Conservation (phyloP, 129 eudicot genomes). For the Kitagawia praeruptora region DNA sequence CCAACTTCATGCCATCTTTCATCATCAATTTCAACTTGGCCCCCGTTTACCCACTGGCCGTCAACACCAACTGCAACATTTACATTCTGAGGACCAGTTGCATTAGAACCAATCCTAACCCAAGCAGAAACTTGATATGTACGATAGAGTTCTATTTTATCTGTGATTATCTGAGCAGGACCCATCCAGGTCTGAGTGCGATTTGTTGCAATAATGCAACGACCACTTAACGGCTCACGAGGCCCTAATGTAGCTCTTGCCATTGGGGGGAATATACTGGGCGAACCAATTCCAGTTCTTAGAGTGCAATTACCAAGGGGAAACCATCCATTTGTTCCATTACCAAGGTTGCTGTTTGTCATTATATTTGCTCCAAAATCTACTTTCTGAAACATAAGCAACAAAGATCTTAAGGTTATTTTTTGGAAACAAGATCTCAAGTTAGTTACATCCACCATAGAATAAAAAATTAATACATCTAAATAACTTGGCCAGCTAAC, state of each 20-base stretch:
- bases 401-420: neutral
- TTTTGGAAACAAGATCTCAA: neutral
- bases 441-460: neutral
- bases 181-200: conserved; percentile 99
- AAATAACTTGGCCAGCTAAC: conserved; percentile 22
- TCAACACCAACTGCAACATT: conserved; percentile 80
- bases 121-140: conserved; percentile 92
- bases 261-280: conserved; percentile 73
- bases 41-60: conserved; percentile 89
- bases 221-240: conserved; percentile 60
- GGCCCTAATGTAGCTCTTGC: conserved; percentile 65
- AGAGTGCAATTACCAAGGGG: conserved; percentile 74
- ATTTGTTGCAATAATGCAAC: conserved; percentile 52
- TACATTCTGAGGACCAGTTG: conserved; percentile 64
- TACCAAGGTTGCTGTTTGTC: conserved; percentile 63
- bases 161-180: conserved; percentile 93
- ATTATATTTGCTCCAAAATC: conserved; percentile 67
- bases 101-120: conserved; percentile 69
- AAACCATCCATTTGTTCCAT: conserved; percentile 81
- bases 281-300: conserved; percentile 53
- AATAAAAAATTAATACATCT: neutral
- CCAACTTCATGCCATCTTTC: conserved; percentile 83
- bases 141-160: conserved; percentile 56
- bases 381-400: conserved; percentile 37
- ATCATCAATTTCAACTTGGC: conserved; percentile 63